Base-by-base conservation (phyloP, 495 filamentous ascomycete genomes). In the Daldinia caldariorum region DNA sequence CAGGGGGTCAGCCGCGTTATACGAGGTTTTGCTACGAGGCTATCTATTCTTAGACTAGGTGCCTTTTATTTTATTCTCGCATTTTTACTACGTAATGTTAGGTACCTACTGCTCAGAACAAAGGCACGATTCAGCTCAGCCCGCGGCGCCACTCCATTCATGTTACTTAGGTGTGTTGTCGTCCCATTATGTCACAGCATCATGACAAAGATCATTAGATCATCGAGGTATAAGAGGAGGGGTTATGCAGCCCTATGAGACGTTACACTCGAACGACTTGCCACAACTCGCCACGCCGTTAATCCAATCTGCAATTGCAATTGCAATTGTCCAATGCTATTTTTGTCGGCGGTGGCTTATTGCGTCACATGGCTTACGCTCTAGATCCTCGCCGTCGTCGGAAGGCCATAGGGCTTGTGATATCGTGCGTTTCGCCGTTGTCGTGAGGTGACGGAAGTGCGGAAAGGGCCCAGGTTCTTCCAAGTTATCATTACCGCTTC, bases 11-110 rank as follows among this genome's bases (percentile, higher is more conserved):
- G 64, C 64, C 64, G 54, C 61, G 39, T 37, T 68, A 72, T 72
- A 72, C 69, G 69, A 72, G 69, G 29, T 72, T 68, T 65, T 68
- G 61, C 69, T 72, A 67, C 63, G 61, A 64, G 69, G 64, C 60
- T 61, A 63, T 63, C 69, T 72, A 72, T 64, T 63, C 49, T 64
- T 72, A 68, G 69, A 72, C 54, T 26, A 26, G 26, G 26, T 32
- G 13, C n/a, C 39, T 38, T 38, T 43, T 63, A 34, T 26, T 38
- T 49, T 45, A 1, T n/a, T 22, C 10, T 16, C 41, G 49, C 62
- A 39, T 47, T 58, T 50, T 41, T 22, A 26, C n/a, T n/a, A n/a
- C n/a, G n/a, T n/a, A n/a, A n/a, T n/a, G n/a, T n/a, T n/a, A n/a
- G n/a, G n/a, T n/a, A n/a, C n/a, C n/a, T n/a, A n/a, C 57, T 50